Base-by-base conservation (phyloP, 306 rosid species). In the Comarum palustre region DNA sequence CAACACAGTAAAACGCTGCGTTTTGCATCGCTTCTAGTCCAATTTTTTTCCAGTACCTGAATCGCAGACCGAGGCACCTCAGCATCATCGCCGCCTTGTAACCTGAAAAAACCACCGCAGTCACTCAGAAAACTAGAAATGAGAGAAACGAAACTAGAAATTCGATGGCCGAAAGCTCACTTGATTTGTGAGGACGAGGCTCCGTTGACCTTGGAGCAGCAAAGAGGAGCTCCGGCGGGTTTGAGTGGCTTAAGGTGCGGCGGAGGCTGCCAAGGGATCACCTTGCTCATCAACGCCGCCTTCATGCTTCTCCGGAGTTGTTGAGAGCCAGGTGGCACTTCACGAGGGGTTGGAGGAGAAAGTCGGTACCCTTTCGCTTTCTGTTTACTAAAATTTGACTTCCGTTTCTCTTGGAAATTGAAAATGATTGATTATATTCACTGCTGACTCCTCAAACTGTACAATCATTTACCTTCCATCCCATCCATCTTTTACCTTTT, bases 201-300 rank as follows among this genome's bases (percentile, higher is more conserved):
- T 75, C 82, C 81, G 61, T 69, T 80, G 31, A 79, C 75, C 73
- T 90, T 87, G 84, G 75, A 85, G 66, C 42, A 31, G 12, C 43
- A 32, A 3, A 61, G 27, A n/a, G 58, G 27, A 20, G 59, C 59
- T 20, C 59, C 34, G 2, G 34, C 63, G 14, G 62, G 12, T 31
- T 15, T 59, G 22, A 31, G 41, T 29, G 66, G 41, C 41, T 60
- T 61, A 3, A 7, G 66, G 14, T 31, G 39, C 64, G 38, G 64
- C 64, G 10, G 39, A 25, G 64, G 38, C 17, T 58, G 66, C 43
- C 43, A 32, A 7, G 66, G 66, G 10, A 32, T 32, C 43, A 20
- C 2, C 6, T n/a, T 27, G 64, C 64, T 27, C 39, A 32, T 16
- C 66, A 60, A 2, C 20, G 41, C 24, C 14, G 42, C 22, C 66